phyloP scores from a whole-genome alignment of 257 asterid species.

The Osmanthus fragrans region DNA sequence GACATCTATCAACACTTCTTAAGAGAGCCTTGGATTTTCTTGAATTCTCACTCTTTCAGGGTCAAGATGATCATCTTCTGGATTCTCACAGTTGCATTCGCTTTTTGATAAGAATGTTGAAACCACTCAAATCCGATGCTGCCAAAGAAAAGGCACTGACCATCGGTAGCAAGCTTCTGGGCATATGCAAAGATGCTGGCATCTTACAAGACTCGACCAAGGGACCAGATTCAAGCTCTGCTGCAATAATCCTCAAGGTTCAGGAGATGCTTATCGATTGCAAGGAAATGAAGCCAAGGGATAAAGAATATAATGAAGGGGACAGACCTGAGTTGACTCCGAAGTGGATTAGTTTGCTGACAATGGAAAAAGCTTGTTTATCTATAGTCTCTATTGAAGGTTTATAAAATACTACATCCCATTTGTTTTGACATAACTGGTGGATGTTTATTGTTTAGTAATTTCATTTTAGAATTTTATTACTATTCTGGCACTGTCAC shows the following conservation, averaged over 20 bases:
- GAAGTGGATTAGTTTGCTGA: constrained; percentile 71
- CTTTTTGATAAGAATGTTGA: constrained; percentile 61
- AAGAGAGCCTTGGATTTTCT: not conserved
- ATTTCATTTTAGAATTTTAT: not conserved
- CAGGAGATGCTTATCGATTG: constrained; percentile 60
- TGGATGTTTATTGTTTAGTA: not conserved
- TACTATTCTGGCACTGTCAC: not conserved
- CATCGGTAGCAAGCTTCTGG: constrained; percentile 76
- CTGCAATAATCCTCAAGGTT: constrained; percentile 63
- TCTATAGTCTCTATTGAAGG: constrained; percentile 76
- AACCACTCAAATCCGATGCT: constrained; percentile 46
- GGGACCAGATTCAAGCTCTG: constrained; percentile 54
- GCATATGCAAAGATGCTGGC: constrained; percentile 67
- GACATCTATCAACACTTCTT: constrained; percentile 7
- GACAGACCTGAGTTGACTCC: constrained; percentile 63
- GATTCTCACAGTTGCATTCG: constrained; percentile 65
- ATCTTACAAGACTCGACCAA: constrained; percentile 46
- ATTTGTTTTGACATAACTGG: not conserved
- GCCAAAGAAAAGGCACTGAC: constrained; percentile 47
- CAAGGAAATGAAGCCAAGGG: constrained; percentile 67
- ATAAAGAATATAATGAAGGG: constrained; percentile 30
- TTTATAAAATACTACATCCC: constrained; percentile 8
- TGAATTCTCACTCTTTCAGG: constrained; percentile 39
- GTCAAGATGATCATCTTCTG: constrained; percentile 61
- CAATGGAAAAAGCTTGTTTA: constrained; percentile 78